phyloP scores from a whole-genome alignment of 176 grass and related monocot genomes.

The Guadua angustifolia region DNA sequence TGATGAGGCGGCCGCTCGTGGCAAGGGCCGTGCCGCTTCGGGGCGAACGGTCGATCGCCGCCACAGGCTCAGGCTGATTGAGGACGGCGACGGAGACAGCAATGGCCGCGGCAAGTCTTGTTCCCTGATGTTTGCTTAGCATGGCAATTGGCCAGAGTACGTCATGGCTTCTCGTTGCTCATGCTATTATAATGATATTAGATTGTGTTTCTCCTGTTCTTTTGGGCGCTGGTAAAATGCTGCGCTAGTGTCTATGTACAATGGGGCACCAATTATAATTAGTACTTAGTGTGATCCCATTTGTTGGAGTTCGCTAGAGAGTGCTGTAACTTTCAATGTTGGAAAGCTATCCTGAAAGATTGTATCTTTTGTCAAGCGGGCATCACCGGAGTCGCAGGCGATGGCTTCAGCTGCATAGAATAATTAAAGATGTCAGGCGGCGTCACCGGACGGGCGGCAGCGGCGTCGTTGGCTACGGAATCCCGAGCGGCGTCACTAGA shows the following conservation, averaged over 20 bases:
- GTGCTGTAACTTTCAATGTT: neutral
- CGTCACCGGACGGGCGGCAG: too few relatives aligned
- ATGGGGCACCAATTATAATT: neutral
- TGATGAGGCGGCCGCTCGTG: slow-evolving; percentile 63
- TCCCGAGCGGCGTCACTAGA: too few relatives aligned
- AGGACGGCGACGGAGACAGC: neutral
- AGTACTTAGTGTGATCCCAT: neutral
- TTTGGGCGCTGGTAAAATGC: slow-evolving; percentile 8
- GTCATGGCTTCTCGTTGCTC: neutral
- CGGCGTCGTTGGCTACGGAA: too few relatives aligned
- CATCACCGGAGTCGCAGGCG: too few relatives aligned
- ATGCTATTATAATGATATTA: slow-evolving; percentile 24
- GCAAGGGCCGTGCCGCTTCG: slow-evolving; percentile 46
- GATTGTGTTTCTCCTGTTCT: slow-evolving; percentile 10
- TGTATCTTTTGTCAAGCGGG: neutral
- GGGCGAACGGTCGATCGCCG: neutral
- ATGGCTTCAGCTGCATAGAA: too few relatives aligned
- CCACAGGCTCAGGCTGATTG: neutral
- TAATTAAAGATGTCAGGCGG: too few relatives aligned
- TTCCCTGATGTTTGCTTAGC: neutral
- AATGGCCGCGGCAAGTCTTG: neutral
- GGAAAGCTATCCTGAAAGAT: neutral
- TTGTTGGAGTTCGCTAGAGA: neutral
- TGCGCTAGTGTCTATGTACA: slow-evolving; percentile 11
- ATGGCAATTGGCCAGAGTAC: neutral